Evolutionary conservation across 768 basidiomycete species (phyloP).

Genomic region (Suillus weaverae): DNA sequence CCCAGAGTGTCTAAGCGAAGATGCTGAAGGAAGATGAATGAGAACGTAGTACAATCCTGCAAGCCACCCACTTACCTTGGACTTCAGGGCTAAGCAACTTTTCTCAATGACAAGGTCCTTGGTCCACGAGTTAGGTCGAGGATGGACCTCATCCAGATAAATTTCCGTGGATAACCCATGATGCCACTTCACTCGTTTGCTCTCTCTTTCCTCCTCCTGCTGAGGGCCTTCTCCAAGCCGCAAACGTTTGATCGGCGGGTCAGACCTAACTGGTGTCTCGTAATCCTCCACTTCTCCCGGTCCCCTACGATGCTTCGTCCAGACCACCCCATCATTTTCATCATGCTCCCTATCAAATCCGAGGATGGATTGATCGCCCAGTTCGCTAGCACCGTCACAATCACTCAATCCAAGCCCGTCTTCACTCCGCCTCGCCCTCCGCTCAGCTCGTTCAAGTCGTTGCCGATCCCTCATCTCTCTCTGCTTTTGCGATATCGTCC

Average conservation of each 20-base stretch:
- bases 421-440: slow-evolving; percentile 52
- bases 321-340: slow-evolving; percentile 27
- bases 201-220: slow-evolving; percentile 29
- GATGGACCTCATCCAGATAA: slow-evolving; percentile 62
- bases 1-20: slow-evolving; percentile 69
- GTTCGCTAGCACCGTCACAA: slow-evolving; percentile 29
- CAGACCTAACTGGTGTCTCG: slow-evolving; percentile 56
- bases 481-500: slow-evolving; percentile 65
- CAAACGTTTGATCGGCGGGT: slow-evolving; percentile 41
- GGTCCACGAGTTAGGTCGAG: slow-evolving; percentile 44
- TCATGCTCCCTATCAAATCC: slow-evolving; percentile 18
- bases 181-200: slow-evolving; percentile 78
- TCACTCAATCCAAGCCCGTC: slow-evolving; percentile 30
- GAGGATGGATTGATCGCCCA: slow-evolving; percentile 7
- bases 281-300: slow-evolving; percentile 85
- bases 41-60: not conserved
- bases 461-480: slow-evolving; percentile 59
- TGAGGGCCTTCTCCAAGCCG: slow-evolving; percentile 36
- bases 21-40: slow-evolving; percentile 40
- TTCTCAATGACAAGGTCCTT: slow-evolving; percentile 47
- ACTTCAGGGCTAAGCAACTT: slow-evolving; percentile 66
- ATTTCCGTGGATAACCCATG: slow-evolving; percentile 61
- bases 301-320: slow-evolving; percentile 52
- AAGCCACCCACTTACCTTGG: slow-evolving; percentile 55
- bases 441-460: slow-evolving; percentile 58